phyloP scores from a whole-genome alignment of 1,284 basidiomycete genomes.

The Moesziomyces sp. region DNA sequence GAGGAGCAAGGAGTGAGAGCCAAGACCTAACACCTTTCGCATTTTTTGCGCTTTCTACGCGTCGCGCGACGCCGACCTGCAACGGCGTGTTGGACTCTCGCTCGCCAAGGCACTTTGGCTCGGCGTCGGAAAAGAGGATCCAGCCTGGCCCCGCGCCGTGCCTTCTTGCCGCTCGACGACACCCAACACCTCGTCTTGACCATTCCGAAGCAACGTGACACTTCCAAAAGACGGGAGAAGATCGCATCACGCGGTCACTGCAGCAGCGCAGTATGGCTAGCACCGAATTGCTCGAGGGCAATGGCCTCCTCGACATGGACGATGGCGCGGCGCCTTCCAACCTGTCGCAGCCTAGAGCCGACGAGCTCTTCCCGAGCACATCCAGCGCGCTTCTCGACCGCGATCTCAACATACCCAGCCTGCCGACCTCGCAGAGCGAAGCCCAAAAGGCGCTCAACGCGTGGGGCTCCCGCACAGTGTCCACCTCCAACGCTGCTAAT shows the following conservation, averaged over 20 bases:
- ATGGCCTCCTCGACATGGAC: constrained; percentile 39
- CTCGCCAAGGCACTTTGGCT: background rate
- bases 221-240: no score
- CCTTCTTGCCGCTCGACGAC: background rate
- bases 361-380: constrained; percentile 29
- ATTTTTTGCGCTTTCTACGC: constrained; percentile 22
- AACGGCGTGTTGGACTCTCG: constrained; percentile 32
- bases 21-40: constrained; percentile 7
- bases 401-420: constrained; percentile 23
- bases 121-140: background rate
- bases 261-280: constrained; percentile 14
- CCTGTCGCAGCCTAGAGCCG: constrained; percentile 15
- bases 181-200: background rate
- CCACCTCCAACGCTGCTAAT: constrained; percentile 3
- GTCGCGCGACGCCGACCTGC: constrained; percentile 26
- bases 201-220: no score
- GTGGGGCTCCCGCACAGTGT: constrained; percentile 18
- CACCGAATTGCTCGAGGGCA: constrained; percentile 24
- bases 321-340: constrained; percentile 8
- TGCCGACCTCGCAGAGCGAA: constrained; percentile 23
- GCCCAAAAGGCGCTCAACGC: constrained; percentile 46
- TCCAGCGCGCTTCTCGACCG: constrained; percentile 19
- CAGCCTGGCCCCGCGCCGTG: background rate
- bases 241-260: no score
- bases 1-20: no score